A percentile compares a stretch with the other conserved stretches of the same genome.
Conservation (phyloP, 2,329 filamentous ascomycete genomes). For the Mariannaea elegans region DNA sequence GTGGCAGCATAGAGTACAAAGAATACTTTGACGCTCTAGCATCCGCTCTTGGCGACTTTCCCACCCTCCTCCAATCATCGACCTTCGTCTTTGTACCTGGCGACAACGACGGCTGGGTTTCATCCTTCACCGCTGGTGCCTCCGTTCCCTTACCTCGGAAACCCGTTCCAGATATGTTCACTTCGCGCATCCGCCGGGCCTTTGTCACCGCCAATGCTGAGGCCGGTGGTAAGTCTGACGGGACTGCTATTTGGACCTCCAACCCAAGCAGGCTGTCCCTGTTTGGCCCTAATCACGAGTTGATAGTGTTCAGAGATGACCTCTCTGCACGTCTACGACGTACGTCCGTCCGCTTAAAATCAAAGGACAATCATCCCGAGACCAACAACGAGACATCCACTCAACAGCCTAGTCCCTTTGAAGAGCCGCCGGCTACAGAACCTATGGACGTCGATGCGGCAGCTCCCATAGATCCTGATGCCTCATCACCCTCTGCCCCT, state of each 20-base stretch:
- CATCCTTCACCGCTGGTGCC: constrained; percentile 81
- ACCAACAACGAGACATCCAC: constrained; percentile 41
- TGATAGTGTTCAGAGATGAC: constrained; percentile 89
- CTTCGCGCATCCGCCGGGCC: constrained; percentile 81
- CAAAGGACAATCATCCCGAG: constrained; percentile 46
- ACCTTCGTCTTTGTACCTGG: constrained; percentile 95
- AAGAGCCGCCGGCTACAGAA: constrained; percentile 37
- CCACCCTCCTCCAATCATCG: constrained; percentile 77
- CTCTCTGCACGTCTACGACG: constrained; percentile 81
- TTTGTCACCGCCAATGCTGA: constrained; percentile 84
- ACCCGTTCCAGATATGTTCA: constrained; percentile 87
- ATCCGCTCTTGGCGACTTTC: constrained; percentile 83
- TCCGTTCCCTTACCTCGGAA: constrained; percentile 75
- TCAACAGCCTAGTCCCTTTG: constrained; percentile 18
- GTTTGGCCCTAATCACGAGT: constrained; percentile 88
- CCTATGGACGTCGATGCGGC: constrained; percentile 54
- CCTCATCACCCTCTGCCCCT: constrained; percentile 51
- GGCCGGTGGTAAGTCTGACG: constrained; percentile 57
- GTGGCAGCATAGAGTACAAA: constrained; percentile 94
- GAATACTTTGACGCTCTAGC: constrained; percentile 93
- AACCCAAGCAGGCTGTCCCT: constrained; percentile 85
- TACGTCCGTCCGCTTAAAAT: constrained; percentile 75
- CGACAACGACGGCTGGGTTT: constrained; percentile 97
- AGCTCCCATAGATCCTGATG: constrained; percentile 36
- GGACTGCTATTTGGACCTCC: constrained; percentile 82